Percentiles rank a stretch among this genome's conserved stretches.
phyloP scores from a whole-genome alignment of 768 basidiomycete species.

The Russula abietina region DNA sequence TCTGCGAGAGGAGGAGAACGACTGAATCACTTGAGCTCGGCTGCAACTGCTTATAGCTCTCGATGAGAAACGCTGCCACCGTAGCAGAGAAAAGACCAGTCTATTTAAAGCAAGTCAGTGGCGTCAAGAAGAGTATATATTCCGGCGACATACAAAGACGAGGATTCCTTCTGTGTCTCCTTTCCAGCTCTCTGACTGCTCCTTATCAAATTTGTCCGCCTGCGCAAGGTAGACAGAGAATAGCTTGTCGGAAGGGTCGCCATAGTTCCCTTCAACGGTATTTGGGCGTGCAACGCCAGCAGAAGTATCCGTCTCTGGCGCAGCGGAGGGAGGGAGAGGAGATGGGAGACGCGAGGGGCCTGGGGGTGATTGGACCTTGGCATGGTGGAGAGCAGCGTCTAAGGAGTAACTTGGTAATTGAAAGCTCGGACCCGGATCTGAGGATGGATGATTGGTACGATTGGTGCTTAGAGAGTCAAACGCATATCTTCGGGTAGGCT shows the following conservation, averaged over 20 bases:
- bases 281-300: background rate
- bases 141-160: constrained; percentile 23
- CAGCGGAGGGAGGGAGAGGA: background rate
- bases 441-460: background rate
- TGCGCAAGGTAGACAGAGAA: constrained; percentile 23
- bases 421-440: background rate
- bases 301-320: background rate
- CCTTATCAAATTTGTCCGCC: constrained; percentile 20
- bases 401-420: constrained; percentile 14
- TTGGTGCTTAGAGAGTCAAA: background rate
- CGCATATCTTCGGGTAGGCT: background rate
- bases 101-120: constrained; percentile 4
- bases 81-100: constrained; percentile 29
- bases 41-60: constrained; percentile 25
- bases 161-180: constrained; percentile 25
- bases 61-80: constrained; percentile 26
- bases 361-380: background rate
- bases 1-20: constrained; percentile 16
- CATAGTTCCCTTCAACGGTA: constrained; percentile 6
- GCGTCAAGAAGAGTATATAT: background rate
- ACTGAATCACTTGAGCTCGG: constrained; percentile 14
- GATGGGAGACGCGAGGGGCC: background rate
- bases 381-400: background rate
- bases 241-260: constrained; percentile 15
- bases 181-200: constrained; percentile 23